Evolutionary conservation across 768 basidiomycete species (phyloP), one percentile per base, ranked within the genome.

Genomic region (Agaricus blazei): DNA sequence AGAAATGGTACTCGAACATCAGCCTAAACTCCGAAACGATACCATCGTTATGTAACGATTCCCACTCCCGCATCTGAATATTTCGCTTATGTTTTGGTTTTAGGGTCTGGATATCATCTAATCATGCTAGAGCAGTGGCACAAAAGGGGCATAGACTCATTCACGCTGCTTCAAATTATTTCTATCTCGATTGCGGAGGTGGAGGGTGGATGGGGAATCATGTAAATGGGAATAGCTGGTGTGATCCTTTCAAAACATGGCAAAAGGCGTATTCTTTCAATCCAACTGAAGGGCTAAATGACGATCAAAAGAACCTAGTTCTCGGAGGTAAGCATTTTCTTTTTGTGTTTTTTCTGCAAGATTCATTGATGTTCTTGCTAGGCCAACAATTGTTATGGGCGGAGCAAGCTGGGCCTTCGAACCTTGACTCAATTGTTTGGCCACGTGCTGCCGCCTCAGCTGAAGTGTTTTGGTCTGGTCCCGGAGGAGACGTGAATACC

Each of bases 231-330:
- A 84, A 83, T 61, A 82, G 80, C 59, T 90, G 88, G 87, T 88
- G 85, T 61, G 84, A 86, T 60, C 86, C 87, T 0, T 89, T 86
- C 81, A 88, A 89, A 68, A 84, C 84, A 3, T 91, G 89, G 88
- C 83, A 87, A 64, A 78, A 81, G 69, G 66, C 85, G 1, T 88
- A 87, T 68, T 80, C 85, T 5, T 92, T 91, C 73, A 75, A 92
- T 66, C 88, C 90, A 0, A 69, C 74, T 23, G 80, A 76, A 8
- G 81, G 80, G 62, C 60, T 91, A 49, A 80, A 79, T 0, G 62
- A 62, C 0, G 73, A 71, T 1, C 72, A 90, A 60, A 65, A 69
- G 4, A 63, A 73, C 8, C 75, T 88, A 36, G 79, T 93, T n/a
- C 70, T 89, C 1, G 90, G 90, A 34, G 90, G 87, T 77, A 62